Percentiles rank a stretch among this genome's conserved stretches.
These are phyloP conservation scores for Solanum tacnaense DNA, from an alignment of 257 asterid species.

Conservation along the genomic window DNA sequence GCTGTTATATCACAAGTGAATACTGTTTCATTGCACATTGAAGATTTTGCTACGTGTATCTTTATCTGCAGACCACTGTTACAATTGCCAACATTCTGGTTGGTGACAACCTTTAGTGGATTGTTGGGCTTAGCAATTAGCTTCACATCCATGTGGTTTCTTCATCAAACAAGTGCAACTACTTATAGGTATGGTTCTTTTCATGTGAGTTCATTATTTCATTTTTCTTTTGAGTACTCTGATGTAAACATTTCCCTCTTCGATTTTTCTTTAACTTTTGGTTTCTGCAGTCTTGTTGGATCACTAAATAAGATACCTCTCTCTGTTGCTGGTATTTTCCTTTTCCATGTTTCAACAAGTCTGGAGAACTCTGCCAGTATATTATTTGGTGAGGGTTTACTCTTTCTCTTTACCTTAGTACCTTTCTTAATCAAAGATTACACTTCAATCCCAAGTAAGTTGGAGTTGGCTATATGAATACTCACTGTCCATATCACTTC, in stretches of 20 bases:
- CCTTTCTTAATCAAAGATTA: background rate
- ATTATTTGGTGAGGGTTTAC: conserved; percentile 51
- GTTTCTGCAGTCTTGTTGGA: conserved; percentile 68
- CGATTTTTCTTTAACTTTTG: background rate
- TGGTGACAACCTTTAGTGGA: conserved; percentile 76
- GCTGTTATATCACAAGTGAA: background rate
- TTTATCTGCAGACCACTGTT: conserved; percentile 57
- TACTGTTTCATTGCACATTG: background rate
- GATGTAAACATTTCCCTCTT: background rate
- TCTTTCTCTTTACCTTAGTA: background rate
- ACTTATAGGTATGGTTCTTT: conserved; percentile 56
- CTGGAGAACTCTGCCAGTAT: conserved; percentile 78
- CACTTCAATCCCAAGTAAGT: background rate
- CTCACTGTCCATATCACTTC: background rate
- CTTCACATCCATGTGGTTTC: conserved; percentile 98
- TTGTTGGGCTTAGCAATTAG: conserved; percentile 84
- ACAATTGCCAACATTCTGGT: conserved; percentile 67
- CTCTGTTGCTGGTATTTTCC: conserved; percentile 81
- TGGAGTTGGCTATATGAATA: background rate
- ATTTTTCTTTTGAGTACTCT: background rate
- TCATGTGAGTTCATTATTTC: background rate
- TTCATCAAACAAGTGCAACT: conserved; percentile 94
- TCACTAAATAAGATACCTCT: conserved; percentile 92
- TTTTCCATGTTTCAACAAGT: conserved; percentile 76
- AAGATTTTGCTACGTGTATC: background rate